Conservation (phyloP, 31 red algal genomes). For the Asparagopsis taxiformis region DNA sequence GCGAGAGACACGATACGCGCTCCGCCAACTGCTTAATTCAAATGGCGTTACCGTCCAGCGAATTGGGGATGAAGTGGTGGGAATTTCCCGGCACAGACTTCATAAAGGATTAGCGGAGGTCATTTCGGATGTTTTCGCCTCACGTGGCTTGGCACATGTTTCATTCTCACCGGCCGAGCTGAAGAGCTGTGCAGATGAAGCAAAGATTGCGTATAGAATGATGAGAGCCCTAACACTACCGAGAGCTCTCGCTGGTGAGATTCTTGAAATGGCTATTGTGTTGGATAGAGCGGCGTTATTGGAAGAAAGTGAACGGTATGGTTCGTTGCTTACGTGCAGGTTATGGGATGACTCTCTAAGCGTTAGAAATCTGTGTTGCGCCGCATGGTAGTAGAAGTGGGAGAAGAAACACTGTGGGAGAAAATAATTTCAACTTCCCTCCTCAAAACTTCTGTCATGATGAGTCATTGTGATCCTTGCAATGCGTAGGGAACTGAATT, state of each 20-base stretch:
- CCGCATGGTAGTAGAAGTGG: too few species aligned
- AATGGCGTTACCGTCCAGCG: constrained; percentile 9
- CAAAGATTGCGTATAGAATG: constrained; percentile 13
- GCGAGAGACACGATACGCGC: constrained; percentile 36
- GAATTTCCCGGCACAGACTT: constrained; percentile 35
- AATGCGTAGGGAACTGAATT: too few species aligned
- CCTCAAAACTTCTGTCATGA: too few species aligned
- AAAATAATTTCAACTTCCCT: too few species aligned
- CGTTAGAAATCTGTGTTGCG: constrained; percentile 23
- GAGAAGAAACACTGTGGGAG: too few species aligned
- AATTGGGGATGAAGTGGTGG: constrained; percentile 24
- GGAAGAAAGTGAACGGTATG: constrained; percentile 28
- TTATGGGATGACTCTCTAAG: constrained; percentile 26
- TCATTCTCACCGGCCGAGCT: constrained; percentile 12
- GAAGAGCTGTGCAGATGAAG: constrained; percentile 1
- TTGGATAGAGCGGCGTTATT: constrained; percentile 45
- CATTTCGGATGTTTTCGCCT: constrained; percentile 6
- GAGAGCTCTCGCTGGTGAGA: constrained; percentile 30
- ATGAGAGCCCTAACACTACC: constrained; percentile 39
- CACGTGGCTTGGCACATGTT: constrained; percentile 2
- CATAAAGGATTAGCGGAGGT: constrained; percentile 29
- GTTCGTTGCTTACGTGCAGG: constrained; percentile 14
- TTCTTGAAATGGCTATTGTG: constrained; percentile 46
- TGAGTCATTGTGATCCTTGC: too few species aligned
- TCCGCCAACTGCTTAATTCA: constrained; percentile 16